Evolutionary conservation across 2,329 filamentous ascomycete species (phyloP), one percentile per base, ranked within the genome.

Genomic region (Penicillium freii): DNA sequence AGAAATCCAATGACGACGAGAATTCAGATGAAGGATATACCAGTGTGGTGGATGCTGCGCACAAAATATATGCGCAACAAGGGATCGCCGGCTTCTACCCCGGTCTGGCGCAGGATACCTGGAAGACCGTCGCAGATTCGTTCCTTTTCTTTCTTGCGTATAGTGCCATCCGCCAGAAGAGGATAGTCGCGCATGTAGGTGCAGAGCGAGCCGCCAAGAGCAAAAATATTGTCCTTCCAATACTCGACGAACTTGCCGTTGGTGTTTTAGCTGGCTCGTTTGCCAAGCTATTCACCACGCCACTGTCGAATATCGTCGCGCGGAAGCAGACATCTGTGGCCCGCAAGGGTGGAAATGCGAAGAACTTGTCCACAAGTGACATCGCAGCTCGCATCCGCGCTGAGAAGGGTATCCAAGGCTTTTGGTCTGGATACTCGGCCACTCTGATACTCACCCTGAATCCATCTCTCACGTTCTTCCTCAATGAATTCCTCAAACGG

Each of bases 111-210:
- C 81, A 83, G 36, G 87, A 90, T 68, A 84, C 87, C 11, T 80
- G 78, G 66, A 91, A 89, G 72, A 86, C 84, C 25, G 80, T 87
- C 23, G 81, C 85, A 31, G 91, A 94, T 76, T 90, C 88, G 56
- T 93, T 94, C 70, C 80, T 95, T 51, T 95, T 95, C 79, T 95
- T 95, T 76, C 81, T 93, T 19, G 87, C 90, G 57, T 95, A 96
- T 75, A 89, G 78, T 3, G 82, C 82, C 54, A 65, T 86, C 21
- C 71, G 79, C 19, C 71, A 77, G 51, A 66, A 69, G 23, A 74
- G 82, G 42, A 76, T 84, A 40, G 64, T 75, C 70, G 68, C 71
- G 1, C 71, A 66, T 13, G 65, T 68, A 13, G 68, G 67, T 1
- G 57, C 60, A 1, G 61, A 56, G 15, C 46, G 45, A 6, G 60